Percentiles rank a stretch among this genome's conserved stretches.
Conservation (phyloP, 2,329 filamentous ascomycete species). For the Ophiostoma piceae region DNA sequence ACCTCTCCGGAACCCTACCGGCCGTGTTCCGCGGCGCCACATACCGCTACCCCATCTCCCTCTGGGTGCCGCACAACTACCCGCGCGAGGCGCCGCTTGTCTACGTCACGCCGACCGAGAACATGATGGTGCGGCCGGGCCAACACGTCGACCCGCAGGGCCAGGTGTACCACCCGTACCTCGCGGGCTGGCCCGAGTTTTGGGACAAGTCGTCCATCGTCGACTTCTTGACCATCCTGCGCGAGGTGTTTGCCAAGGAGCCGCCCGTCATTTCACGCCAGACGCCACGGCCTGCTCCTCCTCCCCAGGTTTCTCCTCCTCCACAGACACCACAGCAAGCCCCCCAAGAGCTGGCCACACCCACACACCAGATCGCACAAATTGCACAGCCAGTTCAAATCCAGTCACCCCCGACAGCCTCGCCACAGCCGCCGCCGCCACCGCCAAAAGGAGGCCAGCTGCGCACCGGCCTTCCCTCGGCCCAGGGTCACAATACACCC, state of each 20-base stretch:
- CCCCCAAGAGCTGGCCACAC: conserved; percentile 54
- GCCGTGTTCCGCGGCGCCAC: conserved; percentile 81
- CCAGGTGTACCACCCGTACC: conserved; percentile 89
- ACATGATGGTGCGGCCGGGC: conserved; percentile 83
- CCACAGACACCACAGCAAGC: conserved; percentile 66
- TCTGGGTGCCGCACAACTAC: conserved; percentile 93
- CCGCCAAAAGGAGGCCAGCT: conserved; percentile 46
- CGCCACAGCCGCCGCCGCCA: conserved; percentile 38
- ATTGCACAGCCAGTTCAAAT: background rate
- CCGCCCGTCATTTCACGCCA: conserved; percentile 79
- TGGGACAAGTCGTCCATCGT: conserved; percentile 88
- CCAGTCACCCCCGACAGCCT: conserved; percentile 12
- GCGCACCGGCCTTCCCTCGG: conserved; percentile 26
- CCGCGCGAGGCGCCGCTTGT: conserved; percentile 78
- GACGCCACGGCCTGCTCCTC: conserved; percentile 33
- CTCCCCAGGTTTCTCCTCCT: conserved; percentile 33
- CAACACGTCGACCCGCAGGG: conserved; percentile 94
- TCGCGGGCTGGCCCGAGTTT: conserved; percentile 81
- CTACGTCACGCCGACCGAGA: conserved; percentile 82
- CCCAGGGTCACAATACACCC: conserved; percentile 5
- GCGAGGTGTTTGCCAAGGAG: conserved; percentile 88
- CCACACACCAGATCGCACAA: conserved; percentile 7
- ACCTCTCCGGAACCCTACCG: conserved; percentile 82
- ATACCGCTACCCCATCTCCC: conserved; percentile 83
- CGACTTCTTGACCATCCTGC: conserved; percentile 75